Percentiles rank a stretch among this genome's conserved stretches.
phyloP scores from a whole-genome alignment of 345 rosid species.

The Euphorbia lathyris region DNA sequence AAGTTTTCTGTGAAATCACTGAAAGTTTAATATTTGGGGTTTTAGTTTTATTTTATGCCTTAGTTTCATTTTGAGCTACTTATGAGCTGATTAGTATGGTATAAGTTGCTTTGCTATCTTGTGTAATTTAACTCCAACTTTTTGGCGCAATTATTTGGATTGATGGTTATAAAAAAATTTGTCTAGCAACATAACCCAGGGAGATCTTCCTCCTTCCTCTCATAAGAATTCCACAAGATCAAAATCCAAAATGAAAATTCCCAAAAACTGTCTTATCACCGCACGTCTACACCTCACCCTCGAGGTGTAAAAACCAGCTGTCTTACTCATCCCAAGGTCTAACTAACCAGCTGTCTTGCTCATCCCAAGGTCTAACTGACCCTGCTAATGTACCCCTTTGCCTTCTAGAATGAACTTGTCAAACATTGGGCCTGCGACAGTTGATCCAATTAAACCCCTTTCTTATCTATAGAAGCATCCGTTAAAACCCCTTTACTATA shows the following conservation, averaged over 20 bases:
- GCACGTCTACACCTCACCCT: not conserved
- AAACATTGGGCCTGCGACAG: not conserved
- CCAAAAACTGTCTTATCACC: not conserved
- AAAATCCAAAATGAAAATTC: not conserved
- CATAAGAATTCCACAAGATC: not conserved
- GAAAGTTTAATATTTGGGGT: constrained; percentile 1
- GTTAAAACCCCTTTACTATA: no score
- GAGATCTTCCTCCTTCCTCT: no score
- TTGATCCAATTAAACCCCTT: no score
- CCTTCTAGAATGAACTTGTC: not conserved
- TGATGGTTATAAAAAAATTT: not conserved
- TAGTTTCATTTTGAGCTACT: not conserved
- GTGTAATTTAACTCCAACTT: not conserved
- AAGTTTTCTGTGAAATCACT: constrained; percentile 15
- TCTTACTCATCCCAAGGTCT: not conserved
- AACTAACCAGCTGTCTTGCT: not conserved
- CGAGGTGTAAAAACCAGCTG: not conserved
- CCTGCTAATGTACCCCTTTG: not conserved
- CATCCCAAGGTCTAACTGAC: not conserved
- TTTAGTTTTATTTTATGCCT: not conserved
- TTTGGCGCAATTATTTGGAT: not conserved
- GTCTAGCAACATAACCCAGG: not conserved
- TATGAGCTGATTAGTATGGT: not conserved
- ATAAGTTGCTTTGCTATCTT: not conserved
- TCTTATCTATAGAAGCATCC: no score